Percentiles rank a stretch among this genome's conserved stretches.
Conservation (phyloP, 805 yeast genomes). For the Lipomyces mesembrius region DNA sequence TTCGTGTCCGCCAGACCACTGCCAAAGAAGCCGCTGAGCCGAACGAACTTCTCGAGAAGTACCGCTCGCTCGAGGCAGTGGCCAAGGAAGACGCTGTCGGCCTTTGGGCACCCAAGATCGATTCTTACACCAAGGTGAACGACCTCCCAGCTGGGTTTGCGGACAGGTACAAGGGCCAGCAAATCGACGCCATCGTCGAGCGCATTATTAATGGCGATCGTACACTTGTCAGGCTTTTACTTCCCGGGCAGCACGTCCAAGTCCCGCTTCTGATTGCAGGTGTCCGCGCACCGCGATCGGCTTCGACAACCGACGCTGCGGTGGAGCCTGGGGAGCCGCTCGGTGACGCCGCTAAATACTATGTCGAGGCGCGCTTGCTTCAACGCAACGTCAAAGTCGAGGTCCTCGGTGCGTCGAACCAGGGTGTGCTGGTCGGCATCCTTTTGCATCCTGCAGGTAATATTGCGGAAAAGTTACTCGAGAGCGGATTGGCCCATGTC, state of each 20-base stretch:
- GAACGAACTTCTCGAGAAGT: slow-evolving; percentile 21
- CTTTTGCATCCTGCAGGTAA: slow-evolving; percentile 77
- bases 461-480: slow-evolving; percentile 68
- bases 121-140: slow-evolving; percentile 26
- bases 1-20: slow-evolving; percentile 62
- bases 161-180: slow-evolving; percentile 48
- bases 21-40: slow-evolving; percentile 29
- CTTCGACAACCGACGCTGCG: slow-evolving; percentile 46
- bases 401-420: slow-evolving; percentile 62
- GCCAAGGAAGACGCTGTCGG: slow-evolving; percentile 62
- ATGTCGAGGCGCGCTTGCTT: slow-evolving; percentile 65
- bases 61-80: slow-evolving; percentile 51
- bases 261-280: slow-evolving; percentile 75
- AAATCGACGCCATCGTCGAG: slow-evolving; percentile 67
- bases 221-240: slow-evolving; percentile 61
- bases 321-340: slow-evolving; percentile 60
- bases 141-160: slow-evolving; percentile 47
- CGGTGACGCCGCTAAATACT: slow-evolving; percentile 68
- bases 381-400: slow-evolving; percentile 62
- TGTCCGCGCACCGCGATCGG: slow-evolving; percentile 68
- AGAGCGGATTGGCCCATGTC: slow-evolving; percentile 72
- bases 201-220: slow-evolving; percentile 80
- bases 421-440: slow-evolving; percentile 57
- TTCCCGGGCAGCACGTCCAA: slow-evolving; percentile 59
- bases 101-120: slow-evolving; percentile 52